Percentiles rank a stretch among this genome's conserved stretches.
These are phyloP conservation scores for Hippophae rhamnoides DNA, from an alignment of 306 rosid species.

Conservation along the genomic window DNA sequence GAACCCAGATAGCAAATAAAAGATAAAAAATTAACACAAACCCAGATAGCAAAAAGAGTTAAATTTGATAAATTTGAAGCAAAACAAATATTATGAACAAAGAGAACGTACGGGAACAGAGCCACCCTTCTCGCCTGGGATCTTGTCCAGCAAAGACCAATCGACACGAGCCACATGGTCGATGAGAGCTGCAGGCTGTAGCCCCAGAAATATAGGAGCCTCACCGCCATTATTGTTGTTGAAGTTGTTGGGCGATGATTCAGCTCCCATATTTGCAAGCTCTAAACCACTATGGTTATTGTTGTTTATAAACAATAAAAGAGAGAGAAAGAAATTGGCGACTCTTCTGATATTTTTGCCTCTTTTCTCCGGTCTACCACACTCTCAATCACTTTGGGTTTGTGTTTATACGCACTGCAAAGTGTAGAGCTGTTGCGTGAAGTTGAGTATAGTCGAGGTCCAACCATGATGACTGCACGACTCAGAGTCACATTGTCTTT, in stretches of 20 bases:
- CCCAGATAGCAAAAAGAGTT: conserved; percentile 2
- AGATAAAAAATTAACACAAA: conserved; percentile 4
- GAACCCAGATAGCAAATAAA: background rate
- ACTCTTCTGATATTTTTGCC: background rate
- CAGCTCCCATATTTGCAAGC: conserved; percentile 32
- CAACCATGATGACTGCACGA: too few relatives aligned
- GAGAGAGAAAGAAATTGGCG: background rate
- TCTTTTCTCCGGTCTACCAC: background rate
- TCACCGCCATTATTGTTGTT: background rate
- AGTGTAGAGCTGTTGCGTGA: background rate
- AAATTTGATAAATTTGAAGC: background rate
- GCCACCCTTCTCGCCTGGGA: conserved; percentile 90
- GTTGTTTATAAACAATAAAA: too few relatives aligned
- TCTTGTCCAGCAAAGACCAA: conserved; percentile 47
- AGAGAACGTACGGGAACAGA: conserved; percentile 51
- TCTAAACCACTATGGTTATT: background rate
- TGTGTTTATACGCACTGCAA: background rate
- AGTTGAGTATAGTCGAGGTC: too few relatives aligned
- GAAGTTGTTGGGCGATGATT: conserved; percentile 15
- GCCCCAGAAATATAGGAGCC: conserved; percentile 61
- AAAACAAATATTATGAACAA: background rate
- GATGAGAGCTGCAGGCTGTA: conserved; percentile 71
- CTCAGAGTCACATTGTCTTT: background rate
- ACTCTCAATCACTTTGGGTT: background rate
- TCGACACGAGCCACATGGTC: conserved; percentile 68